These are phyloP conservation scores for Mucor lusitanicus DNA, from an alignment of 371 early-diverging fungal genomes.

Conservation along the genomic window DNA sequence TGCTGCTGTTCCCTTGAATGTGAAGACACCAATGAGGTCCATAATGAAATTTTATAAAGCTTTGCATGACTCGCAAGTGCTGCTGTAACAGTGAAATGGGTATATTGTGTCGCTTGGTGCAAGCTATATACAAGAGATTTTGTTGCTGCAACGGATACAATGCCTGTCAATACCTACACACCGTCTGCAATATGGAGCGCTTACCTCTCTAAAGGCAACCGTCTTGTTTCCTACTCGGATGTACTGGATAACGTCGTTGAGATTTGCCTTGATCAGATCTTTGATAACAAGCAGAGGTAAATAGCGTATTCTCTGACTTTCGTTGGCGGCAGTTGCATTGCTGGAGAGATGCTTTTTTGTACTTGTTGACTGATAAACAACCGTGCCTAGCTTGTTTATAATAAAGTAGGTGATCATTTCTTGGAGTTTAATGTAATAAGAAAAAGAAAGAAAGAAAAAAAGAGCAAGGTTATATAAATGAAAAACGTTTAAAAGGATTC, in stretches of 20 bases:
- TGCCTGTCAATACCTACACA: not conserved
- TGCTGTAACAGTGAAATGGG: conserved; percentile 35
- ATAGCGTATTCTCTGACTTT: conserved; percentile 38
- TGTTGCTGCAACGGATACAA: conserved; percentile 28
- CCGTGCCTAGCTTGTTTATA: conserved; percentile 39
- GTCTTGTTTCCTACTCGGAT: conserved; percentile 32
- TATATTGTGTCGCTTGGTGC: conserved; percentile 23
- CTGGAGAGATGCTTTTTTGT: not conserved
- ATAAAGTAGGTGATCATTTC: conserved; percentile 42
- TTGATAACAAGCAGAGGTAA: conserved; percentile 47
- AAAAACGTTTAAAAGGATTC: not conserved
- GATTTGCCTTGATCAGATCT: conserved; percentile 45
- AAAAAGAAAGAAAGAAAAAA: conserved; percentile 9
- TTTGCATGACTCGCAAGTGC: conserved; percentile 39
- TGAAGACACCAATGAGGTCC: conserved; percentile 45
- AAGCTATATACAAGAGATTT: conserved; percentile 35
- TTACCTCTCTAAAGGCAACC: conserved; percentile 49
- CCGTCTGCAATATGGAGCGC: not conserved
- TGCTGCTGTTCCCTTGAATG: conserved; percentile 18
- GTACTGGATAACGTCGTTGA: conserved; percentile 43
- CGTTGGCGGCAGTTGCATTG: conserved; percentile 8
- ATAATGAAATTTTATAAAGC: conserved; percentile 40
- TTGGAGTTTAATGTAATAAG: conserved; percentile 5
- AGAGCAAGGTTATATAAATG: not conserved
- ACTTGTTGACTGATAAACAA: conserved; percentile 37